Base-by-base conservation (phyloP, 1,284 basidiomycete species). In the Ustilago nuda region DNA sequence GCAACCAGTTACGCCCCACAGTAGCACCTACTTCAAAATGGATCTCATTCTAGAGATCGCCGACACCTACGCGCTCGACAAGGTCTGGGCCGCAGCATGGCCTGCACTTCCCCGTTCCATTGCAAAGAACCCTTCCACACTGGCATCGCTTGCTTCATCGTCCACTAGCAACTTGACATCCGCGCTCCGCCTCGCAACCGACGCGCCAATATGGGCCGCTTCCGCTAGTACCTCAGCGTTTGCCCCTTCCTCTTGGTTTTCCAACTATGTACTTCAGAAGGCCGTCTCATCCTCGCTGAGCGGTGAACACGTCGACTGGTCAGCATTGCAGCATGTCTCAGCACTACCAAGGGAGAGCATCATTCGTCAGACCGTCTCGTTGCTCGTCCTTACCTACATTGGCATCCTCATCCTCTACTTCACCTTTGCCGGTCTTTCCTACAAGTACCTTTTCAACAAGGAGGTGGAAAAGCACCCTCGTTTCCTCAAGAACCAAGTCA, bases 401-500 rank as follows among this genome's bases (percentile, higher is more conserved):
- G 94, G 94, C 72, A 93, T 87, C 56, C 33, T 87, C 17, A 27
- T 87, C 43, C 83, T 87, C 37, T 87, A 99, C 87, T 96, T 98
- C 87, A 65, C 91, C 48, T 93, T 97, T 82, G 95, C 95, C 51
- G 60, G 66, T 19, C 63, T 82, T 85, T 94, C 94, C 4, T 99
- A 95, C 88, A 88, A 88, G 63, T 92, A 89, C 87, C 90, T 99
- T 70, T 99, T 98, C 90, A 95, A 99, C 88, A 92, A 95, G 82
- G 91, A 95, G 30, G 94, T 99, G 91, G 95, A 95, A 91, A 90
- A 90, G 56, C 96, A 99, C 87, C 97, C 96, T 0, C 90, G 92
- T 36, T 99, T 95, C 88, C 89, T 97, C 60, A 92, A 93, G 84
- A 90, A 94, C 82, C 95, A 98, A 86, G 82, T 85, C 72, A 89